Percentiles rank a stretch among this genome's conserved stretches.
phyloP scores from a whole-genome alignment of 805 yeast genomes.

The Teunomyces pallodes region DNA sequence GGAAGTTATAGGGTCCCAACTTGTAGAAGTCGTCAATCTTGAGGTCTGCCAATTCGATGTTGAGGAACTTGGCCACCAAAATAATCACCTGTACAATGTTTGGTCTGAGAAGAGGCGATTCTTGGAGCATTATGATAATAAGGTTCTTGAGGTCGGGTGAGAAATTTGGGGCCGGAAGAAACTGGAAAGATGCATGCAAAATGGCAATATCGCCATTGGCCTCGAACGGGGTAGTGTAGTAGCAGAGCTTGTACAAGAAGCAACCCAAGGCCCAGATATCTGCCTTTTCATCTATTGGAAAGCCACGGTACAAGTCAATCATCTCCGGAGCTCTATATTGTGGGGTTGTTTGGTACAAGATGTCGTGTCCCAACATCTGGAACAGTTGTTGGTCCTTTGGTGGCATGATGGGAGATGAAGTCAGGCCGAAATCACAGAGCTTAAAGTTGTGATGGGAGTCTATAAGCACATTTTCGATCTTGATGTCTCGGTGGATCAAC shows the following conservation, averaged over 20 bases:
- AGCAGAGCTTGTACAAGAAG: conserved; percentile 84
- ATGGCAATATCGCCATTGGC: conserved; percentile 84
- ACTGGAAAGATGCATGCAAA: conserved; percentile 75
- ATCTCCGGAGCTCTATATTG: conserved; percentile 96
- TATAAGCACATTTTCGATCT: conserved; percentile 90
- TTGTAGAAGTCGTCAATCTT: conserved; percentile 45
- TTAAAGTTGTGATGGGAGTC: conserved; percentile 69
- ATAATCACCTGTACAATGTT: conserved; percentile 81
- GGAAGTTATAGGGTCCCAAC: conserved; percentile 55
- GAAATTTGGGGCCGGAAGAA: conserved; percentile 67
- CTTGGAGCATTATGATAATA: conserved; percentile 76
- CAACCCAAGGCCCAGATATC: conserved; percentile 98
- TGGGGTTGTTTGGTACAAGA: conserved; percentile 89
- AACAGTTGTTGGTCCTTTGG: conserved; percentile 75
- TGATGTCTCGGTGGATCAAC: conserved; percentile 87
- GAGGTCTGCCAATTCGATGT: conserved; percentile 25
- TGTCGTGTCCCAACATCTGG: conserved; percentile 76
- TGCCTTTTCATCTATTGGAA: conserved; percentile 85
- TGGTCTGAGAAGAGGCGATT: conserved; percentile 79
- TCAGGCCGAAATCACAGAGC: conserved; percentile 92
- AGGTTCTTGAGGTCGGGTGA: conserved; percentile 72
- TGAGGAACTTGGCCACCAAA: conserved; percentile 52
- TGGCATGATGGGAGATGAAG: conserved; percentile 63
- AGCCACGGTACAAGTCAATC: conserved; percentile 81
- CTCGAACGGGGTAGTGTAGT: conserved; percentile 94